Evolutionary conservation across 139 green algal genomes (phyloP).

Genomic region (Tetradesmus lagerheimii): DNA sequence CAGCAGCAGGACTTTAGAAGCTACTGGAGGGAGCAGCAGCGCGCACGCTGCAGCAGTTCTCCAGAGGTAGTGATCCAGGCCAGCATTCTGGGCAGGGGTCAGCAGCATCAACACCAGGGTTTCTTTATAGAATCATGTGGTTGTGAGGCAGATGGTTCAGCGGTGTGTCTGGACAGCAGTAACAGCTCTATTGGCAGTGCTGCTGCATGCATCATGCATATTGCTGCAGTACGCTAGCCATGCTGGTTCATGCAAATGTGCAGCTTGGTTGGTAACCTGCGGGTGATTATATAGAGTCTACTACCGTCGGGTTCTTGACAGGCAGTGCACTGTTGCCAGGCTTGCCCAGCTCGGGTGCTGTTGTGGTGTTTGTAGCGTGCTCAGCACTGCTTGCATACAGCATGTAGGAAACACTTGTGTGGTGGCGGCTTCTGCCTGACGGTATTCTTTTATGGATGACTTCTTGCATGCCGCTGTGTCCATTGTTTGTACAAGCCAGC

Average conservation of each 20-base stretch:
- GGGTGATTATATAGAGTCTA: neutral
- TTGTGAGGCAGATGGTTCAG: too few species aligned
- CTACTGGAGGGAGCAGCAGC: neutral
- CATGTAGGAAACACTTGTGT: neutral
- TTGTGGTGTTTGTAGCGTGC: too few species aligned
- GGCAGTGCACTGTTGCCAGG: neutral
- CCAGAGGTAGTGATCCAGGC: neutral
- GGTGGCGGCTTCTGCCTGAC: too few species aligned
- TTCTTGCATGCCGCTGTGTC: neutral
- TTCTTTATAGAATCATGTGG: neutral
- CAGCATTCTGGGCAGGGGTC: neutral
- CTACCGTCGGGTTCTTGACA: neutral
- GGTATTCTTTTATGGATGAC: neutral
- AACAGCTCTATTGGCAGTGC: neutral
- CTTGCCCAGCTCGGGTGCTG: too few species aligned
- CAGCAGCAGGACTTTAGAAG: neutral
- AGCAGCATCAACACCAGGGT: neutral
- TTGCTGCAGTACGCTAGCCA: neutral
- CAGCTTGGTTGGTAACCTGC: neutral
- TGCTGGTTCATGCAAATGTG: neutral
- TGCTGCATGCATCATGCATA: slow-evolving; percentile 8
- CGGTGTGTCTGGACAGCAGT: neutral
- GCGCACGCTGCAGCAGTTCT: neutral
- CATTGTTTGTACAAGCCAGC: too few species aligned
- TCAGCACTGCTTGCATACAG: too few species aligned